These are phyloP conservation scores for Fusarium veterinarium DNA, from an alignment of 2,329 filamentous ascomycete species.

Conservation along the genomic window DNA sequence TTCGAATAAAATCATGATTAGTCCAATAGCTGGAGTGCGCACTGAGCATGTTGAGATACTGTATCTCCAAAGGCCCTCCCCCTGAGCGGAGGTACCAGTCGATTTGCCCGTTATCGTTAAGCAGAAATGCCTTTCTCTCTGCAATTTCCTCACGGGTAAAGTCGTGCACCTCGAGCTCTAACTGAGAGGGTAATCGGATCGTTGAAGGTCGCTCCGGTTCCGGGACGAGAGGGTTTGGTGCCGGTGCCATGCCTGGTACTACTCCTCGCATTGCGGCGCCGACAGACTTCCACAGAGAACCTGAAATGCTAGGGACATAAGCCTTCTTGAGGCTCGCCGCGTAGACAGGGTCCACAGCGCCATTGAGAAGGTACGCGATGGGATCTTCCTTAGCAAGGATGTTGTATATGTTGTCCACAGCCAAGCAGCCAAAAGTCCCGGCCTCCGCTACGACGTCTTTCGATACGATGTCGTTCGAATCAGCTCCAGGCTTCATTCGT, in stretches of 20 bases:
- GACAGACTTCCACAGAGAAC: conserved; percentile 73
- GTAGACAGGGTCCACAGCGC: conserved; percentile 85
- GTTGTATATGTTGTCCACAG: conserved; percentile 97
- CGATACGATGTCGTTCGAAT: conserved; percentile 68
- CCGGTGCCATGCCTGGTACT: conserved; percentile 63
- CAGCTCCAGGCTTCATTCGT: conserved; percentile 78
- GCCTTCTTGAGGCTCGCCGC: conserved; percentile 80
- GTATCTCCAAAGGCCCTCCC: conserved; percentile 88
- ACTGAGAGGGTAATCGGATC: conserved; percentile 67
- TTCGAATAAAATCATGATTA: conserved; percentile 85
- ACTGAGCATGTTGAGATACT: conserved; percentile 96
- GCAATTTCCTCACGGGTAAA: conserved; percentile 93
- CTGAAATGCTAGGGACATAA: conserved; percentile 79
- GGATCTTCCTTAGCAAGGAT: conserved; percentile 78
- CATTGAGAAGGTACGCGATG: conserved; percentile 92
- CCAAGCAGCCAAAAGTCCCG: conserved; percentile 87
- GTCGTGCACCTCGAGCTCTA: conserved; percentile 97
- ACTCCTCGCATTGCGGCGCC: conserved; percentile 71
- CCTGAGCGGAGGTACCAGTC: conserved; percentile 89
- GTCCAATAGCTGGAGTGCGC: conserved; percentile 97
- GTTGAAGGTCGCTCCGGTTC: conserved; percentile 53
- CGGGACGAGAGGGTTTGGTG: conserved; percentile 45
- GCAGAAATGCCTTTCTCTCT: conserved; percentile 84
- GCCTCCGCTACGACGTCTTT: conserved; percentile 77
- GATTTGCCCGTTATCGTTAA: conserved; percentile 97